Evolutionary conservation across 2,329 filamentous ascomycete species (phyloP).

Genomic region (Stachybotrys elegans): DNA sequence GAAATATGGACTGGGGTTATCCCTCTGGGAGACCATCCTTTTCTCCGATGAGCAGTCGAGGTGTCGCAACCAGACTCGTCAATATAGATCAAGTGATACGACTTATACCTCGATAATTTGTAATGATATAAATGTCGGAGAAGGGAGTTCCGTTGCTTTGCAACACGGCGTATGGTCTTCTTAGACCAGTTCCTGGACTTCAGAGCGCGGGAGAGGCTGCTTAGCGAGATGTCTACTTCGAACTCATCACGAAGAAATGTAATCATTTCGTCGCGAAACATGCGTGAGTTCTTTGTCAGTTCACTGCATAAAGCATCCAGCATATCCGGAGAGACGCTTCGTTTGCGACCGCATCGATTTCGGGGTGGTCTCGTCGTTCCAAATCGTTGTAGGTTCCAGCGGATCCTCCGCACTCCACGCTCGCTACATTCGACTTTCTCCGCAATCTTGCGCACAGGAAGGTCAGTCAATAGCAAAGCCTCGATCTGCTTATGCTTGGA

Average conservation of each 20-base stretch:
- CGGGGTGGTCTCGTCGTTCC: neutral
- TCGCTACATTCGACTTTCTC: constrained; percentile 3
- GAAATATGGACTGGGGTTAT: neutral
- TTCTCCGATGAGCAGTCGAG: neutral
- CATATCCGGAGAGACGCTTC: neutral
- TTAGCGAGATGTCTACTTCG: constrained; percentile 1
- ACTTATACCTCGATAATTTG: neutral
- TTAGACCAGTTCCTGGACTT: constrained; percentile 1
- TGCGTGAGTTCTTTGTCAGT: constrained; percentile 1
- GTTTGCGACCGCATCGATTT: neutral
- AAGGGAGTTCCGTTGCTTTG: constrained; percentile 2
- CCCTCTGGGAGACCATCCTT: neutral
- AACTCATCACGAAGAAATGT: constrained; percentile 1
- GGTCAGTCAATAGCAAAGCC: neutral
- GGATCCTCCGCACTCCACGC: neutral
- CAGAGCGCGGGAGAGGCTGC: constrained; percentile 1
- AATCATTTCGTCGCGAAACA: constrained; percentile 1
- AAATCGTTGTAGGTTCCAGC: neutral
- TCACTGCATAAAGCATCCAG: neutral
- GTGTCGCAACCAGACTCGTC: neutral
- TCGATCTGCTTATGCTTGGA: neutral
- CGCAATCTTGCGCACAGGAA: neutral
- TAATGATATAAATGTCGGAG: constrained; percentile 1
- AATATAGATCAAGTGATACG: neutral
- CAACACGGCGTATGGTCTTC: constrained; percentile 1